A percentile compares a stretch with the other conserved stretches of the same genome.
These are phyloP conservation scores for Candida glucosophila DNA, from an alignment of 1,139 yeast genomes.

Conservation along the genomic window DNA sequence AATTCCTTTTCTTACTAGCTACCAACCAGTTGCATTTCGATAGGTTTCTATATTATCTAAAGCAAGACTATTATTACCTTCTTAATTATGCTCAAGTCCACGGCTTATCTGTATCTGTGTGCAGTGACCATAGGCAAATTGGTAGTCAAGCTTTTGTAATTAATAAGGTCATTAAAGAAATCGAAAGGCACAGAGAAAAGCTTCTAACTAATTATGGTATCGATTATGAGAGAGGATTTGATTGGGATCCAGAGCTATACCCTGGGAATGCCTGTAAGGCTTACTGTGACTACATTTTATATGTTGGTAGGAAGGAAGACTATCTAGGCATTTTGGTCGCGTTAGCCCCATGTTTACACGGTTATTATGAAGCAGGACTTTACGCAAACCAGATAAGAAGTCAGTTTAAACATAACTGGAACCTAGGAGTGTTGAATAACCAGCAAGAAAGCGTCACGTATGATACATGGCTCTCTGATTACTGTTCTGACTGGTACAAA, in stretches of 20 bases:
- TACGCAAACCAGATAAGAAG: slow-evolving; percentile 6
- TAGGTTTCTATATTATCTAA: slow-evolving; percentile 50
- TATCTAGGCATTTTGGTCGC: slow-evolving; percentile 63
- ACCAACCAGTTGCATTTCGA: slow-evolving; percentile 39
- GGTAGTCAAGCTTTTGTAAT: slow-evolving; percentile 46
- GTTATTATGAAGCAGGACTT: slow-evolving; percentile 50
- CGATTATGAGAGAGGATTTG: slow-evolving; percentile 35
- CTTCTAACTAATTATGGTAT: slow-evolving; percentile 38
- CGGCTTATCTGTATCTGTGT: slow-evolving; percentile 54
- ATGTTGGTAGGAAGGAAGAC: slow-evolving; percentile 44
- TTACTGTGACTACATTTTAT: slow-evolving; percentile 53
- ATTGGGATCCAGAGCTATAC: slow-evolving; percentile 30
- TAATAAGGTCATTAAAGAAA: slow-evolving; percentile 45
- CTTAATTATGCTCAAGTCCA: slow-evolving; percentile 64
- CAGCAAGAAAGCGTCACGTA: slow-evolving; percentile 29
- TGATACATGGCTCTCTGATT: slow-evolving; percentile 54
- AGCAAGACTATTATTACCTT: slow-evolving; percentile 68
- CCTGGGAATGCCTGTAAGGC: slow-evolving; percentile 51
- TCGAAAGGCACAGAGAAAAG: slow-evolving; percentile 46
- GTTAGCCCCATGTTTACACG: slow-evolving; percentile 69
- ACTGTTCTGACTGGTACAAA: slow-evolving; percentile 47
- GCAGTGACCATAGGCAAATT: slow-evolving; percentile 47
- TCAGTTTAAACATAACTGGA: slow-evolving; percentile 5
- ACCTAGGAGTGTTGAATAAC: slow-evolving; percentile 5
- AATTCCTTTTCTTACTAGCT: slow-evolving; percentile 50